Percentiles rank a stretch among this genome's conserved stretches.
Evolutionary conservation across 768 basidiomycete species (phyloP).

Genomic region (Zangia roseola): DNA sequence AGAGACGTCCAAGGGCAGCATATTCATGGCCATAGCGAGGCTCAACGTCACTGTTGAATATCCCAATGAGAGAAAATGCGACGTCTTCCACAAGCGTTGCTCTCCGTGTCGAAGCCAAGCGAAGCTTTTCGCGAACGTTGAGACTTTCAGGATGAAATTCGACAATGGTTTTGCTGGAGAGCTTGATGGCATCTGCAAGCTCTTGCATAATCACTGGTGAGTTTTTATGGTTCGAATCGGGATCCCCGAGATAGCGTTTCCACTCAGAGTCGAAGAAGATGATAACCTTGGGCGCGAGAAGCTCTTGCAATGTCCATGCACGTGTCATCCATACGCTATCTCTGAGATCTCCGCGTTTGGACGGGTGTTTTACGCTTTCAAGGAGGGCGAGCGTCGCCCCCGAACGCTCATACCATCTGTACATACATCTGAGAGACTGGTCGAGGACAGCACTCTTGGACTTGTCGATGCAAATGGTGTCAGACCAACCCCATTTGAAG

Average conservation of each 20-base stretch:
- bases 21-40: slow-evolving; percentile 7
- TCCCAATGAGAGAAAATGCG: slow-evolving; percentile 10
- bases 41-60: slow-evolving; percentile 9
- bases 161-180: slow-evolving; percentile 1
- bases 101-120: slow-evolving; percentile 7
- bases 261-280: slow-evolving; percentile 11
- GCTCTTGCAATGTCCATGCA: slow-evolving; percentile 18
- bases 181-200: slow-evolving; percentile 2
- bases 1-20: slow-evolving; percentile 10
- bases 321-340: slow-evolving; percentile 9
- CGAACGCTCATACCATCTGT: slow-evolving; percentile 12
- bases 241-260: slow-evolving; percentile 9
- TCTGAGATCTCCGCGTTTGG: not conserved
- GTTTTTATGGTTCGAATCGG: slow-evolving; percentile 7
- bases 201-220: slow-evolving; percentile 11
- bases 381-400: slow-evolving; percentile 5
- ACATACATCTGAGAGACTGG: slow-evolving; percentile 13
- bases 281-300: slow-evolving; percentile 9
- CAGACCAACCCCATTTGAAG: slow-evolving; percentile 15
- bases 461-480: slow-evolving; percentile 12
- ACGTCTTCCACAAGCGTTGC: slow-evolving; percentile 11
- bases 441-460: not conserved
- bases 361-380: not conserved
- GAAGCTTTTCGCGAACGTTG: slow-evolving; percentile 8
- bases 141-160: slow-evolving; percentile 6